These are phyloP conservation scores for Lepidium sativum DNA, from an alignment of 345 rosid genomes.

Conservation along the genomic window DNA sequence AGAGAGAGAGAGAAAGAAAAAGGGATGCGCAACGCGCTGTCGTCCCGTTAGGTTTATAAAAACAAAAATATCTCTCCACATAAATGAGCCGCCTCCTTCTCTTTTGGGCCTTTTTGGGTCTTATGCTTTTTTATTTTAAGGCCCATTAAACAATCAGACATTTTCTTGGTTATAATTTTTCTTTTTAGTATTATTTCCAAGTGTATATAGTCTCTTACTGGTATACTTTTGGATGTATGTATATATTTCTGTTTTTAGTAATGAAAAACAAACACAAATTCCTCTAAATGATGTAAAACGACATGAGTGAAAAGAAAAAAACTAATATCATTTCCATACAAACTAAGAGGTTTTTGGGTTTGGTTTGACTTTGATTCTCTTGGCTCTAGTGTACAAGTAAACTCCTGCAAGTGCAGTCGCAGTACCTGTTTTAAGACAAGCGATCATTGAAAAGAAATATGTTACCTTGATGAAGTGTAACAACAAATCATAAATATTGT, in stretches of 20 bases:
- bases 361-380: slow-evolving; percentile 34
- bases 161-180: too few species aligned
- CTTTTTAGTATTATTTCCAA: too few species aligned
- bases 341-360: slow-evolving; percentile 29
- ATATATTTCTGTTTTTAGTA: too few species aligned
- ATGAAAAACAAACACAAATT: too few species aligned
- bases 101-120: background rate
- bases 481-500: background rate
- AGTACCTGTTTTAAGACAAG: slow-evolving; percentile 43
- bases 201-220: too few species aligned
- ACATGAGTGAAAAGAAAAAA: background rate
- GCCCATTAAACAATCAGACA: background rate
- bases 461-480: background rate
- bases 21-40: background rate
- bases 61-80: background rate
- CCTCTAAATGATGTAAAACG: too few species aligned
- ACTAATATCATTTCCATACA: background rate
- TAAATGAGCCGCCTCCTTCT: slow-evolving; percentile 17
- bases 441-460: background rate
- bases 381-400: slow-evolving; percentile 56
- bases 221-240: too few species aligned
- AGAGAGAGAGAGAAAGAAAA: background rate
- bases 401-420: slow-evolving; percentile 72
- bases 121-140: background rate
- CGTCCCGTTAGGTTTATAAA: slow-evolving; percentile 17